Conservation (phyloP, 257 asterid genomes). For the Gentiana macrophylla region DNA sequence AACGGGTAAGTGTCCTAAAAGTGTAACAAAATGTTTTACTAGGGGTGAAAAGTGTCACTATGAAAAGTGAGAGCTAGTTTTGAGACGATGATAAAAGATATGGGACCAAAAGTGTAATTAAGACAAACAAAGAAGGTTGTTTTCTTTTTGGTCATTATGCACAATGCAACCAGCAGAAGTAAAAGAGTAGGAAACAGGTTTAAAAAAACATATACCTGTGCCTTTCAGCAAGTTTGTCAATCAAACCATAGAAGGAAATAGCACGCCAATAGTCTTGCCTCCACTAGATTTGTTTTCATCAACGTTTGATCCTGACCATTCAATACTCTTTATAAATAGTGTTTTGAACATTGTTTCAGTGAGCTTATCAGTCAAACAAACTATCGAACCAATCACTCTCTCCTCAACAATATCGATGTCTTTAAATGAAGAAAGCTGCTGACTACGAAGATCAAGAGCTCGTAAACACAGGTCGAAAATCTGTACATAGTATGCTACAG, state of each 20-base stretch:
- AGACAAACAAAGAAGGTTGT: neutral
- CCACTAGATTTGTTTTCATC: constrained; percentile 29
- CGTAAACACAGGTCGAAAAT: constrained; percentile 71
- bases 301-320: constrained; percentile 62
- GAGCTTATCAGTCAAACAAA: constrained; percentile 65
- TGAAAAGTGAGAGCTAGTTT: too few species aligned
- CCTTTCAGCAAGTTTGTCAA: constrained; percentile 67
- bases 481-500: constrained; percentile 56
- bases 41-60: too few species aligned
- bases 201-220: constrained; percentile 45
- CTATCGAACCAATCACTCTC: constrained; percentile 50
- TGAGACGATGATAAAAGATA: too few species aligned
- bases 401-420: constrained; percentile 56
- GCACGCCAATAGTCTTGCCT: constrained; percentile 36
- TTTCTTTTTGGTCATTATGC: neutral
- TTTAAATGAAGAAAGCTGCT: constrained; percentile 41
- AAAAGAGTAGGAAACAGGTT: neutral
- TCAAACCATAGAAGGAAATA: constrained; percentile 73
- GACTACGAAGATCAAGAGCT: constrained; percentile 88
- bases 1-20: too few species aligned
- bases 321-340: constrained; percentile 73
- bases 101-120: too few species aligned
- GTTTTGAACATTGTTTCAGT: constrained; percentile 83
- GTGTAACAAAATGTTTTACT: too few species aligned
- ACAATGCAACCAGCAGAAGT: neutral